Base-by-base conservation (phyloP, 2,329 filamentous ascomycete genomes). In the Colletotrichum viniferum region DNA sequence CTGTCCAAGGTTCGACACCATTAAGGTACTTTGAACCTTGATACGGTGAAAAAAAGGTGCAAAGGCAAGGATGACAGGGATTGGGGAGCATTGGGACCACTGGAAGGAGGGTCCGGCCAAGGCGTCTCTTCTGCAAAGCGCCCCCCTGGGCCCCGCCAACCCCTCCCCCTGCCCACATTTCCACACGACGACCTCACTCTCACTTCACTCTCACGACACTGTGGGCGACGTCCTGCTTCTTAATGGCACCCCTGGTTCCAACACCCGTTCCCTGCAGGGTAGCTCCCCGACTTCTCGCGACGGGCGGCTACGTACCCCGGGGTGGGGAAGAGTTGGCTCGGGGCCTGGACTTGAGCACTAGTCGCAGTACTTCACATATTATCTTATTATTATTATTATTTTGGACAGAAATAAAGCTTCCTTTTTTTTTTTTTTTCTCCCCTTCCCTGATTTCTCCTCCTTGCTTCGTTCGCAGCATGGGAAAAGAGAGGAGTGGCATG, bases 291-390 rank as follows among this genome's bases (percentile, higher is more conserved):
- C 18, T 69, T 28, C 60, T 73, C 55, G 64, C 69, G 73, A 69
- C 32, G 58, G 58, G 73, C 63, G 73, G 73, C 69, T 73, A 73
- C 69, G 73, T 68, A 76, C 69, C 73, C 69, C 73, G 69, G 36
- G 69, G 63, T 68, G 63, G 73, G 24, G 8, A 68, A 30, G 24
- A 7, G 64, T 68, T 70, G 63, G 32, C n/a, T 58, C 30, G 58
- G 32, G 18, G 24, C 52, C 38, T 61, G 34, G 34, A 36, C 36
- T 64, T 64, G 52, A 28, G 43, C 24, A 48, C 43, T 21, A 48
- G 38, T 38, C 7, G 8, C 8, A n/a, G 38, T n/a, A 48, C n/a
- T 21, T 21, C 43, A 48, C n/a, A 48, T 48, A 48, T 21, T 48
- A 48, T n/a, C 16, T n/a, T 43, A 18, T 43, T 43, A n/a, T 43